These are phyloP conservation scores for Usnea hakonensis DNA, from an alignment of 495 filamentous ascomycete genomes.

Conservation along the genomic window DNA sequence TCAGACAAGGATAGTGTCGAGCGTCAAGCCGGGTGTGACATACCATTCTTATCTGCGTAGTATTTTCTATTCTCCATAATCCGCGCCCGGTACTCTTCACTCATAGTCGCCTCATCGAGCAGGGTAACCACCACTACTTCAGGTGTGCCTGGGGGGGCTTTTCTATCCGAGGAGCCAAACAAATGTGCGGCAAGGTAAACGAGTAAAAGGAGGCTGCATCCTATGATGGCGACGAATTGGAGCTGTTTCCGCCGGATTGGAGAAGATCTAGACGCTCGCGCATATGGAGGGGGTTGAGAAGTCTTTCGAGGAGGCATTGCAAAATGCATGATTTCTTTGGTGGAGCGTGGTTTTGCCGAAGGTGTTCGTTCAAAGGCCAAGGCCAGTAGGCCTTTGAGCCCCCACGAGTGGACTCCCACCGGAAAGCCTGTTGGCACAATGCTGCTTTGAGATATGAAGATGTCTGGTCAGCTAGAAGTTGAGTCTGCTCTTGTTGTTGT, in stretches of 20 bases:
- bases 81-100: conserved; percentile 55
- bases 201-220: conserved; percentile 47
- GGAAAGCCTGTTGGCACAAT: background rate
- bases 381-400: conserved; percentile 12
- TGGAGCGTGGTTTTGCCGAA: background rate
- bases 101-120: conserved; percentile 55
- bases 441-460: background rate
- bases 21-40: background rate
- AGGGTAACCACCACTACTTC: conserved; percentile 82
- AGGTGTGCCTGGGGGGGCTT: conserved; percentile 60
- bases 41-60: conserved; percentile 88
- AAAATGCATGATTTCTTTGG: conserved; percentile 63
- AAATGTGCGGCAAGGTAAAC: conserved; percentile 55
- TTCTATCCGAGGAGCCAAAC: conserved; percentile 30
- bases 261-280: conserved; percentile 53
- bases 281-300: conserved; percentile 56
- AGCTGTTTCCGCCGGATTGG: conserved; percentile 59
- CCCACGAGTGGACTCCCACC: conserved; percentile 1
- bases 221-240: conserved; percentile 52
- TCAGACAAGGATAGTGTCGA: conserved; percentile 2
- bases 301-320: conserved; percentile 79
- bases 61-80: conserved; percentile 75
- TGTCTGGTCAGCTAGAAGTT: background rate
- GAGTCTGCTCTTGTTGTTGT: background rate
- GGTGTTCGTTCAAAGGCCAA: background rate